phyloP scores from a whole-genome alignment of 208 protist genomes.

The Lotmaria passim region DNA sequence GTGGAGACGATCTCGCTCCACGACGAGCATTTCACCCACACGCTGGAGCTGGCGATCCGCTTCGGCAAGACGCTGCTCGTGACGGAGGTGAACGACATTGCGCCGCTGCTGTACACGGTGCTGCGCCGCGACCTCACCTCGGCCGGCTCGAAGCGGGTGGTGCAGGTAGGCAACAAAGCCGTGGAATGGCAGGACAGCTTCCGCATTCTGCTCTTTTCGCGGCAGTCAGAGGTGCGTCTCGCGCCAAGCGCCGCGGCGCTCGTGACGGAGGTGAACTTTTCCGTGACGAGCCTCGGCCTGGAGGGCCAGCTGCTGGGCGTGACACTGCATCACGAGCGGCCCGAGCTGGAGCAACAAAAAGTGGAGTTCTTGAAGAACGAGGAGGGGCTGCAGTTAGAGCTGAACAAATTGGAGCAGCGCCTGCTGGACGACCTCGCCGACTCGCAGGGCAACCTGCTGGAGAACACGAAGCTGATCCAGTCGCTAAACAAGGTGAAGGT shows the following conservation, averaged over 20 bases:
- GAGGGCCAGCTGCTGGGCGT: constrained; percentile 96
- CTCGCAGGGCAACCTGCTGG: constrained; percentile 94
- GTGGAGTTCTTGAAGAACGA: constrained; percentile 94
- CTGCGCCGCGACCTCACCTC: constrained; percentile 94
- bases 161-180: constrained; percentile 96
- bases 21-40: constrained; percentile 95
- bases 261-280: constrained; percentile 97
- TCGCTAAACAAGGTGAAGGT: constrained; percentile 95
- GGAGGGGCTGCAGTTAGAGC: constrained; percentile 95
- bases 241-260: constrained; percentile 89
- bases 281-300: constrained; percentile 94
- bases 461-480: constrained; percentile 94
- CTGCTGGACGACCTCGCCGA: constrained; percentile 93
- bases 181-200: constrained; percentile 98
- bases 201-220: constrained; percentile 93
- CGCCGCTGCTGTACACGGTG: constrained; percentile 94
- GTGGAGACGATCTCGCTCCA: constrained; percentile 90
- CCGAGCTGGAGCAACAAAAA: constrained; percentile 95
- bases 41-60: constrained; percentile 96
- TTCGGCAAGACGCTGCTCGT: constrained; percentile 99
- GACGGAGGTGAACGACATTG: constrained; percentile 94
- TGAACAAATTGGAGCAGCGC: constrained; percentile 92
- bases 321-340: constrained; percentile 96
- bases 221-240: constrained; percentile 88
- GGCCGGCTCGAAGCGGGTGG: constrained; percentile 89